Evolutionary conservation across 139 green algal genomes (phyloP), one percentile per base, ranked within the genome.

Genomic region (Coelastrella sp.): DNA sequence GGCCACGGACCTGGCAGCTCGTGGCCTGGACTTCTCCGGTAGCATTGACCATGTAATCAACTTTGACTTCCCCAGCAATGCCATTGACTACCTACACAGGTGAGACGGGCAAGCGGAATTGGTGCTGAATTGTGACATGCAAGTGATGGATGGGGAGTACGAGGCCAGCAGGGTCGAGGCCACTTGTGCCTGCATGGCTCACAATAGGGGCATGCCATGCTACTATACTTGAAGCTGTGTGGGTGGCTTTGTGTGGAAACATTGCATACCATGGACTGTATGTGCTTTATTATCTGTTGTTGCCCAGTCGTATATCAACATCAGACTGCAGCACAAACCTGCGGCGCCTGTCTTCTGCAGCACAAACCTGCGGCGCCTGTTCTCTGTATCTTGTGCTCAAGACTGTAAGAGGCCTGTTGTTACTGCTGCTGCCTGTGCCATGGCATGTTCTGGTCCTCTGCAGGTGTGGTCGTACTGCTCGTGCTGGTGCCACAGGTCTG

Each of bases 41-140:
- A 85, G 80, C 35, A 97, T 99, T 5, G 97, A 99, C 90, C 96
- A 99, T 87, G 95, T 99, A 8, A 82, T 99, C 86, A 99, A 99
- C 91, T 99, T 99, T 93, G 98, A 99, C 93, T 99, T 99, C 82
- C 98, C 98, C 4, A 91, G 12, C 59, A 94, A 78, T 49, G 66
- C 88, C 0, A 90, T 98, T 7, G 97, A 99, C 91, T 99, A 99
- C 93, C 93, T 99, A 35, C 97, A 99, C 93, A 92, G 97, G 84
- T 88, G 27, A 58, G 78, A 9, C n/a, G 9, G 15, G 49, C 78
- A 66, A 57, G 5, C 17, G 6, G 25, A 14, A 79, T 19, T 73
- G 65, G 65, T 73, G 65, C 65, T 73, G 65, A 5, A 19, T 73
- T 4, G 4, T 49, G 35, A 49, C 35, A 49, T 49, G 35, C 35